Percentiles rank a stretch among this genome's conserved stretches.
These are phyloP conservation scores for Xerocomus minutiporus DNA, from an alignment of 1,284 basidiomycete species.

Conservation along the genomic window DNA sequence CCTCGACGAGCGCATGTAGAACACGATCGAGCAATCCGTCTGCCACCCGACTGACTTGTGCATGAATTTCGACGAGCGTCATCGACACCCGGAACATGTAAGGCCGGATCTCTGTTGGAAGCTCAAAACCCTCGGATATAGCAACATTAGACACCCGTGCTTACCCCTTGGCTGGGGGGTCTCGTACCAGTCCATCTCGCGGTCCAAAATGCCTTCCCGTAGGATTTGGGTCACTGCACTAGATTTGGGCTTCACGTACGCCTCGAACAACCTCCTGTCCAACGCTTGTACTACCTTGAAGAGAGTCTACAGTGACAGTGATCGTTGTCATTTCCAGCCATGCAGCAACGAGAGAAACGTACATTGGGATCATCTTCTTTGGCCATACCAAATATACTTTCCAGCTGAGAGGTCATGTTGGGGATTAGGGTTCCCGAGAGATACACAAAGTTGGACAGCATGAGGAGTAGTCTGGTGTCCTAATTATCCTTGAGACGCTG, in stretches of 20 bases:
- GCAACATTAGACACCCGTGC: conserved; percentile 18
- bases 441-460: conserved; percentile 85
- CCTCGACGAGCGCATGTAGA: conserved; percentile 79
- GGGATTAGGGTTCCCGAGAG: conserved; percentile 72
- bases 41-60: conserved; percentile 80
- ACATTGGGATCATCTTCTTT: conserved; percentile 76
- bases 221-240: conserved; percentile 65
- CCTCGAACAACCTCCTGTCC: conserved; percentile 84
- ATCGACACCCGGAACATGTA: conserved; percentile 93
- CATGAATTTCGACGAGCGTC: conserved; percentile 87
- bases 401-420: conserved; percentile 76
- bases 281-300: conserved; percentile 77
- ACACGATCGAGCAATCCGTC: conserved; percentile 78
- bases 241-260: conserved; percentile 80
- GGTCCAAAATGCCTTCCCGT: conserved; percentile 73
- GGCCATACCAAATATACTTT: conserved; percentile 70
- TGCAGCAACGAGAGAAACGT: conserved; percentile 12
- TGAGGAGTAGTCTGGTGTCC: conserved; percentile 86
- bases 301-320: conserved; percentile 49
- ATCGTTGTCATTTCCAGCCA: conserved; percentile 2
- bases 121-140: conserved; percentile 1
- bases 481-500: conserved; percentile 30
- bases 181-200: conserved; percentile 86
- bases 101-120: conserved; percentile 74
- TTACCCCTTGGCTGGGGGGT: conserved; percentile 83